These are phyloP conservation scores for Rhodotorula toruloides DNA, from an alignment of 768 basidiomycete species.

Conservation along the genomic window DNA sequence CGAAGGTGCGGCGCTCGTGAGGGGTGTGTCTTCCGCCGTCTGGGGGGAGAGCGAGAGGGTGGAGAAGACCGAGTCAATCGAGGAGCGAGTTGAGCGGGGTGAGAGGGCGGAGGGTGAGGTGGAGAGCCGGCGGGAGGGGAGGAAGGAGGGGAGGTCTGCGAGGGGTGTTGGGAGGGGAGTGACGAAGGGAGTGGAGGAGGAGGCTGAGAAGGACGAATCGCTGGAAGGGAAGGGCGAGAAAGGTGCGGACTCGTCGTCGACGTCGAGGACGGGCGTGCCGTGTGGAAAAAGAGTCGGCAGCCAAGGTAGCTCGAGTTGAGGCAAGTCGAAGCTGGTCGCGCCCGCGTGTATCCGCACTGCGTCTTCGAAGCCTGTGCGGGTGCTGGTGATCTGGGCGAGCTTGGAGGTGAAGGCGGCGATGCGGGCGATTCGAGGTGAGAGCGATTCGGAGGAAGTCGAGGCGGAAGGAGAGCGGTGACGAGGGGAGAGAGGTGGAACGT, in stretches of 20 bases:
- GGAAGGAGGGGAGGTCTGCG: neutral
- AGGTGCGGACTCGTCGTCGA: neutral
- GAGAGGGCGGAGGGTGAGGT: too few relatives aligned
- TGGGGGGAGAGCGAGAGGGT: too few relatives aligned
- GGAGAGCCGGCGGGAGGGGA: neutral
- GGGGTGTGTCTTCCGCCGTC: too few relatives aligned
- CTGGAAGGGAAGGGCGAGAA: neutral
- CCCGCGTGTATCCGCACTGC: neutral
- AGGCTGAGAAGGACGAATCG: constrained; percentile 4
- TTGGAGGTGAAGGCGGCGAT: constrained; percentile 4
- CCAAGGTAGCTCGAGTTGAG: constrained; percentile 17
- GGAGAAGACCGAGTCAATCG: too few relatives aligned
- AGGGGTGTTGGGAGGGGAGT: neutral
- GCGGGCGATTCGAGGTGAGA: constrained; percentile 9
- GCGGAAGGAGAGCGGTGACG: neutral
- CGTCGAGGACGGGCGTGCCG: neutral
- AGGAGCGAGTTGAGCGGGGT: neutral
- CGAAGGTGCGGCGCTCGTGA: too few relatives aligned
- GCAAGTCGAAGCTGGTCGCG: neutral
- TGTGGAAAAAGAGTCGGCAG: constrained; percentile 12
- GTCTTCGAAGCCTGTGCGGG: neutral
- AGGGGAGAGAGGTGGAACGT: too few relatives aligned
- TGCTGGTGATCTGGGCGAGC: neutral
- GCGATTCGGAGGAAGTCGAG: neutral
- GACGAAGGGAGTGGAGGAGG: neutral